Base-by-base conservation (phyloP, 176 grass and related monocot species). In the Aegilops umbellulata region DNA sequence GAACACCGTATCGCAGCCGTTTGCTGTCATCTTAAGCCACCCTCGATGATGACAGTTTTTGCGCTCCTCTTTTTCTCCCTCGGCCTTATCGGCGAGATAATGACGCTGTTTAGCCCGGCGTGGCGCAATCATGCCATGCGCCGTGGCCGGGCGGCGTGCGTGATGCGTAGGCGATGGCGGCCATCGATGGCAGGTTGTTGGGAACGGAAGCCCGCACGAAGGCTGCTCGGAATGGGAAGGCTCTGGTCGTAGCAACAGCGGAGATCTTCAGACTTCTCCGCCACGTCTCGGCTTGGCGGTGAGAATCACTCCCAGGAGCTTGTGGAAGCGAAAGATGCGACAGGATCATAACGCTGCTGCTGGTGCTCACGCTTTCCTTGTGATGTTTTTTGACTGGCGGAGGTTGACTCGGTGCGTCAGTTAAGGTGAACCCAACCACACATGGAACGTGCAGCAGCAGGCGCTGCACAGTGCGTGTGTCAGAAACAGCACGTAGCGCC, bases 1-100 rank as follows among this genome's bases (percentile, higher is more conserved):
- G n/a, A n/a, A n/a, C n/a, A n/a, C 30, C 10, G 66, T 42, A 16
- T 20, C 35, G 14, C 57, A 4, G 46, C 20, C 13, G 80, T 27
- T 89, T 84, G 82, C 87, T 74, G 82, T 53, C 87, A 34, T 76
- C 69, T 66, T 66, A 80, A 85, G 82, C 41, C 76, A 89, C 41
- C n/a, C 22, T 61, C 67, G 62, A 81, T 31, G 63, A 67, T 67
- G 76, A 60, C 49, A 24, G 65, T 46, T 17, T 60, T 19, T 22
- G 31, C 31, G 31, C 6, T 46, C 0, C 30, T 74, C 12, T 3
- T 17, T 49, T 4, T 6, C 11, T 15, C 26, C 1, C 20, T 61
- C 38, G 11, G 53, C 29, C 35, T 36, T 22, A 68, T 65, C 74
- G 35, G 65, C 24, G 51, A 80, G 51, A 72, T 36, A 46, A 69